Percentiles rank a stretch among this genome's conserved stretches.
Conservation (phyloP, 2,329 filamentous ascomycete genomes). For the Alternaria sp. region DNA sequence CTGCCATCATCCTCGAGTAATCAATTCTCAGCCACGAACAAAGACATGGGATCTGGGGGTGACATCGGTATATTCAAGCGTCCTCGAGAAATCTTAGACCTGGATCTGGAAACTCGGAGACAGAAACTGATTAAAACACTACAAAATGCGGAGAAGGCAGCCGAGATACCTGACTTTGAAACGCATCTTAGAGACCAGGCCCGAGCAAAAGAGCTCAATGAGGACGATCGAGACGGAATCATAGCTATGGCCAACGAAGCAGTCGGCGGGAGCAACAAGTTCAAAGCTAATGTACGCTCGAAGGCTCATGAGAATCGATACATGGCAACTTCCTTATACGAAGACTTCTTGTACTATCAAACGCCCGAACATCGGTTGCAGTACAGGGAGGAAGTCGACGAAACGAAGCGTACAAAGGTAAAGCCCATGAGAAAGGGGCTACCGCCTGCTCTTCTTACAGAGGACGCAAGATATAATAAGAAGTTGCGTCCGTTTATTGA, state of each 20-base stretch:
- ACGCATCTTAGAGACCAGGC: not conserved
- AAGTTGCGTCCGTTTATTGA: not conserved
- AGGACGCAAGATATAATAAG: not conserved
- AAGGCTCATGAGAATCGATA: not conserved
- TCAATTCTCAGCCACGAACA: no score
- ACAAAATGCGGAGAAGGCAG: not conserved
- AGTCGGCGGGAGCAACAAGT: not conserved
- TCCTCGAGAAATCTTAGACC: not conserved
- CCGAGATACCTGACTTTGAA: not conserved
- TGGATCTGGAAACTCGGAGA: not conserved
- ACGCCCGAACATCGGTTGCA: not conserved
- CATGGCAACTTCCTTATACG: not conserved
- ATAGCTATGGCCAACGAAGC: not conserved
- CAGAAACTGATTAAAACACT: not conserved
- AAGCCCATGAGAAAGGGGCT: not conserved
- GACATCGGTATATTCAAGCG: not conserved
- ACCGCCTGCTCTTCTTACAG: not conserved
- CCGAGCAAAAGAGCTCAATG: not conserved
- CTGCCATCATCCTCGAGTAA: not conserved
- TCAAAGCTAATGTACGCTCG: not conserved
- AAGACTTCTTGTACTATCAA: not conserved
- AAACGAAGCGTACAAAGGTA: not conserved
- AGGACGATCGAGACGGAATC: not conserved
- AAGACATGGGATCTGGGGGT: not conserved
- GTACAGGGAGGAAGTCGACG: not conserved